Percentiles rank a stretch among this genome's conserved stretches.
These are phyloP conservation scores for Cymbopogon citratus DNA, from an alignment of 176 grass and related monocot species.

Conservation along the genomic window DNA sequence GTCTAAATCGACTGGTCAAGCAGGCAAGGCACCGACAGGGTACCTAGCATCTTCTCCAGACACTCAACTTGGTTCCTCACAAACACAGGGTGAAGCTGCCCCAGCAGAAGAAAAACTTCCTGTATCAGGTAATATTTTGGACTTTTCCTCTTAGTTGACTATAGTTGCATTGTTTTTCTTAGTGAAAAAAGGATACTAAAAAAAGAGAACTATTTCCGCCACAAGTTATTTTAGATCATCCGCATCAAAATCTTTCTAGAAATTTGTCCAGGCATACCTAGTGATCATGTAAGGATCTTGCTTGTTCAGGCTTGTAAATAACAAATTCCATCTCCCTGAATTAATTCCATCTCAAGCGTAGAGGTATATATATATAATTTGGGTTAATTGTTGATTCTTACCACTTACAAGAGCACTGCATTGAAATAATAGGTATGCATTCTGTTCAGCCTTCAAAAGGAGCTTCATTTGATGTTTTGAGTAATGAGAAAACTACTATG, in stretches of 20 bases:
- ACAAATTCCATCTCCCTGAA: not conserved
- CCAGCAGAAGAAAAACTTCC: not conserved
- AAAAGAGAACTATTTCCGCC: not conserved
- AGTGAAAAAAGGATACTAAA: not conserved
- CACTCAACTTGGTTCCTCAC: not conserved
- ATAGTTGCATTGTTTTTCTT: not conserved
- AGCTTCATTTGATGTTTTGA: slow-evolving; percentile 6
- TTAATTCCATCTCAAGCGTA: not conserved
- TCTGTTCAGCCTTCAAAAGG: not conserved
- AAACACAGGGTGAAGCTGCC: not conserved
- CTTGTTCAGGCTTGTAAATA: not conserved
- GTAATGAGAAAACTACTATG: not conserved
- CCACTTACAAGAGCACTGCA: not conserved
- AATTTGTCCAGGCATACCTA: not conserved
- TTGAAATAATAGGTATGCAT: slow-evolving; percentile 5
- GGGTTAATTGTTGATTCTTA: not conserved
- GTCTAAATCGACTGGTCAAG: slow-evolving; percentile 3
- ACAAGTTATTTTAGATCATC: not conserved
- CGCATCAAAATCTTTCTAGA: not conserved
- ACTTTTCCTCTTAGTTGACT: not conserved
- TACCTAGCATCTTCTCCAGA: not conserved
- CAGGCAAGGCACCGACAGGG: not conserved
- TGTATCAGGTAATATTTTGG: not conserved
- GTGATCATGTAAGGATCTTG: not conserved
- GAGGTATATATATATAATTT: not conserved